These are phyloP conservation scores for Didymella arachidicola DNA, from an alignment of 2,329 filamentous ascomycete species.

Conservation along the genomic window DNA sequence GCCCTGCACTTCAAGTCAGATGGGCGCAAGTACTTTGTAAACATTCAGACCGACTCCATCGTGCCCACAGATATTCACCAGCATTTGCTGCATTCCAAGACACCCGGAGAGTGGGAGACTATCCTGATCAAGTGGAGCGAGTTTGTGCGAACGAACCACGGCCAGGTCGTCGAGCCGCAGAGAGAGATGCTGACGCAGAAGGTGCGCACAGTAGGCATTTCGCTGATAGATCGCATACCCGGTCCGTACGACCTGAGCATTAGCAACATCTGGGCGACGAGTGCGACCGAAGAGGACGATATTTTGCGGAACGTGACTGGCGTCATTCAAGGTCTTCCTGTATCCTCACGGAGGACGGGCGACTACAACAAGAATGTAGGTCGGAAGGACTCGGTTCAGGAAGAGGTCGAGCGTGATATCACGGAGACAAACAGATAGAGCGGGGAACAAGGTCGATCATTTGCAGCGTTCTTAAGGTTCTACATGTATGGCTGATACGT, in stretches of 20 bases:
- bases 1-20: conserved; percentile 90
- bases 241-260: conserved; percentile 89
- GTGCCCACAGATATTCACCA: conserved; percentile 96
- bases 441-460: neutral
- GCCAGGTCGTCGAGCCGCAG: conserved; percentile 91
- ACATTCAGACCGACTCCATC: conserved; percentile 92
- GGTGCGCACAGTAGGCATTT: conserved; percentile 84
- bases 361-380: conserved; percentile 30
- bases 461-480: neutral
- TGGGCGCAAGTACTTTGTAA: conserved; percentile 90
- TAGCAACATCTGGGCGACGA: conserved; percentile 90
- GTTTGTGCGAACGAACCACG: conserved; percentile 94
- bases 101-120: conserved; percentile 91
- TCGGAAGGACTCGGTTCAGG: conserved; percentile 26
- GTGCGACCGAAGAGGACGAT: conserved; percentile 58
- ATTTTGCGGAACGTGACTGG: conserved; percentile 40
- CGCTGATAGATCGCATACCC: conserved; percentile 85
- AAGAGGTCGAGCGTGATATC: conserved; percentile 16
- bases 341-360: conserved; percentile 26
- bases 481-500: neutral
- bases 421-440: conserved; percentile 26
- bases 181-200: conserved; percentile 86
- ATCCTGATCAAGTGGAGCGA: conserved; percentile 89
- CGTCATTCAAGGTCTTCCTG: conserved; percentile 36
- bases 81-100: conserved; percentile 81